Percentiles rank a stretch among this genome's conserved stretches.
Conservation (phyloP, 305 asterid genomes). For the Plantago rigida region DNA sequence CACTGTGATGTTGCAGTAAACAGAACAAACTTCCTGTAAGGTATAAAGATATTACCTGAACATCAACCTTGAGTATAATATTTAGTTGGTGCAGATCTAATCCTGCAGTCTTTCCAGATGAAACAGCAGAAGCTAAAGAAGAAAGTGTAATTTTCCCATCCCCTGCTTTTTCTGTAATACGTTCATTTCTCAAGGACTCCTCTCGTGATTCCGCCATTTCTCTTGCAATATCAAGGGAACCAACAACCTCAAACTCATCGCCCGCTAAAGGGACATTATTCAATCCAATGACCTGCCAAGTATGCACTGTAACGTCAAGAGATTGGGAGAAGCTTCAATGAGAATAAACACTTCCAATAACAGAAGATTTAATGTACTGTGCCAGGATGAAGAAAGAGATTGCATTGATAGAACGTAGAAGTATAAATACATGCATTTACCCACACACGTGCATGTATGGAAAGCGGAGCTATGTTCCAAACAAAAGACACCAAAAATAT, state of each 20-base stretch:
- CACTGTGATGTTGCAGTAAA: not conserved
- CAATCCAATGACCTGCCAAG: conserved; percentile 75
- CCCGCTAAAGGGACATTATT: conserved; percentile 93
- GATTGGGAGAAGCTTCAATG: conserved; percentile 12
- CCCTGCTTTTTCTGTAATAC: conserved; percentile 81
- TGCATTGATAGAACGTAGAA: not conserved
- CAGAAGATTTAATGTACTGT: not conserved
- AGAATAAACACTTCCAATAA: conserved; percentile 1
- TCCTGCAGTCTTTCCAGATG: conserved; percentile 67
- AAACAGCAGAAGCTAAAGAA: conserved; percentile 86
- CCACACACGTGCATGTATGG: too few species aligned
- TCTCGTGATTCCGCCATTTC: conserved; percentile 65
- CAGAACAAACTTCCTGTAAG: not conserved
- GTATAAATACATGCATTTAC: too few species aligned
- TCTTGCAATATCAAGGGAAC: conserved; percentile 80
- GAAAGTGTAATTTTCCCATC: conserved; percentile 91
- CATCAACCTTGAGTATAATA: conserved; percentile 83
- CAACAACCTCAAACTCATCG: conserved; percentile 89
- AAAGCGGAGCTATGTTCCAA: too few species aligned
- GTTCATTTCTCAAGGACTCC: conserved; percentile 60
- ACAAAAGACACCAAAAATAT: too few species aligned
- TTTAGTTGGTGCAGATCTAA: conserved; percentile 89
- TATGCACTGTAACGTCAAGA: conserved; percentile 21
- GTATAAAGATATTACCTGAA: conserved; percentile 52
- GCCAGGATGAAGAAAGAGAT: not conserved